Conservation (phyloP, 2,329 filamentous ascomycete genomes). For the Parastagonospora avenae region DNA sequence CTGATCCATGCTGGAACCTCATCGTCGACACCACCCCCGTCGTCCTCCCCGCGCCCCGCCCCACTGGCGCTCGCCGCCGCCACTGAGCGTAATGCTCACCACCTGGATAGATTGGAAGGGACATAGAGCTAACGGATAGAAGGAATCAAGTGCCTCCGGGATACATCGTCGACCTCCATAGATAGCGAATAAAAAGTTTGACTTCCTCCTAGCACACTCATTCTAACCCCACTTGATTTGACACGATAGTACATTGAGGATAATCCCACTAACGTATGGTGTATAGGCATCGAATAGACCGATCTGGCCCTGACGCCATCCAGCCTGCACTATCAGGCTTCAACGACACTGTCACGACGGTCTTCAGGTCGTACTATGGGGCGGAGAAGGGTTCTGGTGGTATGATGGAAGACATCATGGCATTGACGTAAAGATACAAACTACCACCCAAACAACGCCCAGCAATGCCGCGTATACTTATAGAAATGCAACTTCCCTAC, state of each 20-base stretch:
- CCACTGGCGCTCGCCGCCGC: not conserved
- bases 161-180: not conserved
- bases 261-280: not conserved
- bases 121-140: not conserved
- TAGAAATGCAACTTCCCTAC: constrained; percentile 6
- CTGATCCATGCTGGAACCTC: not conserved
- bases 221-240: too few relatives aligned
- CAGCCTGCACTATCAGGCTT: too few relatives aligned
- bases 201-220: not conserved
- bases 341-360: too few relatives aligned
- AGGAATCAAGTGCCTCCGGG: not conserved
- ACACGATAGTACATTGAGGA: too few relatives aligned
- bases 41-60: too few relatives aligned
- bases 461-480: constrained; percentile 6
- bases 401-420: too few relatives aligned
- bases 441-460: constrained; percentile 1
- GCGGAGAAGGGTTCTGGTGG: too few relatives aligned
- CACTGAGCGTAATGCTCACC: not conserved
- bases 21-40: not conserved
- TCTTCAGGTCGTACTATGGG: too few relatives aligned
- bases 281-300: not conserved
- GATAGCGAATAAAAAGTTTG: not conserved
- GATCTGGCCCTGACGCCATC: not conserved
- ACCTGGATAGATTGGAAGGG: not conserved
- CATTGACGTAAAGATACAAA: too few relatives aligned